phyloP scores from a whole-genome alignment of 2,329 filamentous ascomycete species.

The Fusarium verrucosum region DNA sequence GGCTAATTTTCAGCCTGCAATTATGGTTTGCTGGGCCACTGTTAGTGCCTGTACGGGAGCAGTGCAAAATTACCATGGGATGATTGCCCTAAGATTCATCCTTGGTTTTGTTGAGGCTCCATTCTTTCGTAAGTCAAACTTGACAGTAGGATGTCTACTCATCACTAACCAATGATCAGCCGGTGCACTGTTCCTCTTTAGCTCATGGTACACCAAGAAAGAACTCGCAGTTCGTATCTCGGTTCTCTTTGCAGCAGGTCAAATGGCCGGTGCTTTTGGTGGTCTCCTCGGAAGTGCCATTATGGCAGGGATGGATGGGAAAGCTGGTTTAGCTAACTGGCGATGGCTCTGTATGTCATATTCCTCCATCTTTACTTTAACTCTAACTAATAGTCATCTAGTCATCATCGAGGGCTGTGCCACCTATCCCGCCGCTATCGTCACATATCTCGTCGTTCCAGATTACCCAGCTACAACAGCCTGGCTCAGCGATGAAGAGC shows the following conservation, averaged over 20 bases:
- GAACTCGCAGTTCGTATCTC: constrained; percentile 73
- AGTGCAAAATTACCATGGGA: not conserved
- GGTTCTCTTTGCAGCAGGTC: constrained; percentile 72
- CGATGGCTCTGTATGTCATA: constrained; percentile 48
- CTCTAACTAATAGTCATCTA: not conserved
- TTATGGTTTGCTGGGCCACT: constrained; percentile 13
- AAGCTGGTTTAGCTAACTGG: constrained; percentile 69
- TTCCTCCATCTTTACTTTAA: accelerated
- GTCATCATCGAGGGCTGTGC: constrained; percentile 18
- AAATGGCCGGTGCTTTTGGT: constrained; percentile 77
- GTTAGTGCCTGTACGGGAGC: constrained; percentile 49
- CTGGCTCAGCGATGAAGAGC: constrained; percentile 11
- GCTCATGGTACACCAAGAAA: constrained; percentile 53
- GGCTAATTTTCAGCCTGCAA: not conserved
- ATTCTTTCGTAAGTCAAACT: not conserved
- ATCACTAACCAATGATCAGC: not conserved
- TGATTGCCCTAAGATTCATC: constrained; percentile 11
- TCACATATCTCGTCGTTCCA: constrained; percentile 15
- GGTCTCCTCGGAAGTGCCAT: constrained; percentile 73
- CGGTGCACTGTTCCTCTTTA: constrained; percentile 8
- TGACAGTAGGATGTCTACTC: no score
- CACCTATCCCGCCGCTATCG: constrained; percentile 3
- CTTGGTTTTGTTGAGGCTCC: constrained; percentile 18
- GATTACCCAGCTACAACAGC: constrained; percentile 15
- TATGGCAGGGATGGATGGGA: constrained; percentile 69